Conservation (phyloP, 208 protist species). For the Crithidia mellificae region DNA sequence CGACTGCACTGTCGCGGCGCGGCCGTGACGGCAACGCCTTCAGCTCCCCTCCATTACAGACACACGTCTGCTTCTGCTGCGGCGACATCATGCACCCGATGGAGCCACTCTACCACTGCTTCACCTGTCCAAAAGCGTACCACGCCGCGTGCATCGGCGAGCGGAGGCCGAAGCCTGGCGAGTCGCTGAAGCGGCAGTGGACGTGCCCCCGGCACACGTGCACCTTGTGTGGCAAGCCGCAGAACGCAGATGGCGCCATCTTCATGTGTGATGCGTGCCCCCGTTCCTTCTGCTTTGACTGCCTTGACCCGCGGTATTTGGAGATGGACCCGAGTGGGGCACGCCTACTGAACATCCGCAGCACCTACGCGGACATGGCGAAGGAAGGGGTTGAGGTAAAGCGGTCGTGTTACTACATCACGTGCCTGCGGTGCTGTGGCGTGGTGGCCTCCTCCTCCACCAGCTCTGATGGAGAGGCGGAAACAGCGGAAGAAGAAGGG, state of each 20-base stretch:
- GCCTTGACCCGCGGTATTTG: constrained; percentile 76
- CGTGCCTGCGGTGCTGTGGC: constrained; percentile 75
- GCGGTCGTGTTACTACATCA: constrained; percentile 83
- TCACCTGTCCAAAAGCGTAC: constrained; percentile 81
- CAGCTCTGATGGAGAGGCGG: background rate
- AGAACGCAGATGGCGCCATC: constrained; percentile 67
- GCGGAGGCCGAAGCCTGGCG: constrained; percentile 35
- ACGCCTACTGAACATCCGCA: constrained; percentile 61
- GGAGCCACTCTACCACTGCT: constrained; percentile 82
- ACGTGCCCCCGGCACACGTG: constrained; percentile 79
- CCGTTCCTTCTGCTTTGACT: constrained; percentile 86
- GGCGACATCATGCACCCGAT: constrained; percentile 75
- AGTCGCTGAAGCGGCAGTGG: constrained; percentile 53
- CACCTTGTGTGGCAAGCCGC: constrained; percentile 56
- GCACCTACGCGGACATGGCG: constrained; percentile 76
- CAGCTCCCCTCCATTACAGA: constrained; percentile 27
- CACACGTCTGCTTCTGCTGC: constrained; percentile 75
- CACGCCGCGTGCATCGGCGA: constrained; percentile 77
- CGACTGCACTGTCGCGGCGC: background rate
- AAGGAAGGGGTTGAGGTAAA: constrained; percentile 54
- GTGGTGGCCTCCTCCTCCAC: constrained; percentile 62
- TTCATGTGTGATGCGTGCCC: constrained; percentile 86
- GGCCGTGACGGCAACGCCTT: constrained; percentile 1
- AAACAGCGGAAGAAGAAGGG: constrained; percentile 23
- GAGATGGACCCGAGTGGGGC: constrained; percentile 60